These are phyloP conservation scores for Rostrohypoxylon terebratum DNA, from an alignment of 495 filamentous ascomycete species.

Conservation along the genomic window DNA sequence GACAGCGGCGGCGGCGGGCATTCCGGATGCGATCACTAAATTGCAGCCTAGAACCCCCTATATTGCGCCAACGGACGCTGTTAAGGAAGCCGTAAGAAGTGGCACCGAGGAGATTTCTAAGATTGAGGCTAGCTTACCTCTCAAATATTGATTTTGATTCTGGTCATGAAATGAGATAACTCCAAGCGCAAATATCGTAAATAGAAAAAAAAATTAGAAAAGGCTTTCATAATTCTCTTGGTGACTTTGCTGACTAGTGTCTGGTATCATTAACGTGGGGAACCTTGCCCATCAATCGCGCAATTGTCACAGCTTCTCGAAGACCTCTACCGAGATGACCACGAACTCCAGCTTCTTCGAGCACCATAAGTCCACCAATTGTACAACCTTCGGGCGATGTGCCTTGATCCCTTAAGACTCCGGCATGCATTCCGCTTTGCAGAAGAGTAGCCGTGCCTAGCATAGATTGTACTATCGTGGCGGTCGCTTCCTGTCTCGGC, in stretches of 20 bases:
- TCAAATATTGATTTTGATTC: not conserved
- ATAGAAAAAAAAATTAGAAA: not conserved
- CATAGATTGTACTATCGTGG: constrained; percentile 1
- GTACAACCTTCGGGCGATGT: constrained; percentile 3
- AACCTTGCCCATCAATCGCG: constrained; percentile 5
- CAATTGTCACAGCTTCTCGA: constrained; percentile 2
- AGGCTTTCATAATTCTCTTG: not conserved
- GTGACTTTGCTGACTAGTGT: not conserved
- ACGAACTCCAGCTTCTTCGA: not conserved
- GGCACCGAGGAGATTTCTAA: not conserved
- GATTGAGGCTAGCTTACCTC: constrained; percentile 1
- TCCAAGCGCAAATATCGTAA: not conserved
- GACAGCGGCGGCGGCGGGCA: not conserved
- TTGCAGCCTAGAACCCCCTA: constrained; percentile 1
- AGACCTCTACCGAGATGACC: not conserved
- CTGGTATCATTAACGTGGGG: constrained; percentile 6
- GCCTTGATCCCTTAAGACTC: not conserved
- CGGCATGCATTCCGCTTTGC: not conserved
- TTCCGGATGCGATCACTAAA: not conserved
- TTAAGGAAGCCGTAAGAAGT: constrained; percentile 3
- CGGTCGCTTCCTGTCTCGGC: not conserved
- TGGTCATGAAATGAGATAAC: not conserved
- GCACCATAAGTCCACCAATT: constrained; percentile 5
- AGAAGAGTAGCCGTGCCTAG: not conserved
- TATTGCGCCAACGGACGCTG: not conserved